These are phyloP conservation scores for Metschnikowia vanudenii DNA, from an alignment of 805 yeast species.

Conservation along the genomic window DNA sequence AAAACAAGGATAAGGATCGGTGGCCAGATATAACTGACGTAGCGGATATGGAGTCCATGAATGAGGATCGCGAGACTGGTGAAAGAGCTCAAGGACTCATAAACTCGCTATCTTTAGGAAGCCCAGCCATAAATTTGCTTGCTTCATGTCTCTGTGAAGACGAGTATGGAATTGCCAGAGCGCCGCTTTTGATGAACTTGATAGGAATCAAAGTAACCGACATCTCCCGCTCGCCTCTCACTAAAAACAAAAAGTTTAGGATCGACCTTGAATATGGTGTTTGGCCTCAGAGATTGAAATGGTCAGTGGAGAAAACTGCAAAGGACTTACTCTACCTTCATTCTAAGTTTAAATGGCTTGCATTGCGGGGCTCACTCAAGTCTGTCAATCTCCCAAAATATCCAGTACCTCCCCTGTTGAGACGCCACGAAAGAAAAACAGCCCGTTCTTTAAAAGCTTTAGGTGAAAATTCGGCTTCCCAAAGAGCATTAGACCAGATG, in stretches of 20 bases:
- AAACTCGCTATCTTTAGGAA: conserved; percentile 55
- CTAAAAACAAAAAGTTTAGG: conserved; percentile 49
- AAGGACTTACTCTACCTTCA: conserved; percentile 74
- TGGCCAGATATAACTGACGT: conserved; percentile 17
- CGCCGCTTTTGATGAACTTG: conserved; percentile 77
- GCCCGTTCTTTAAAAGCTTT: conserved; percentile 1
- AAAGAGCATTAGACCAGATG: neutral
- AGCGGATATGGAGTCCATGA: conserved; percentile 19
- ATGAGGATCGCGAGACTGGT: conserved; percentile 30
- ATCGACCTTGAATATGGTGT: conserved; percentile 90
- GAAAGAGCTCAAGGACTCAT: conserved; percentile 37
- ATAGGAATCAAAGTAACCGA: conserved; percentile 64
- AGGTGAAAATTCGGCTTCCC: neutral
- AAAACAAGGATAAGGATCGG: conserved; percentile 25
- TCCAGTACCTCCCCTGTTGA: conserved; percentile 40
- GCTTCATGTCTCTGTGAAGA: conserved; percentile 76
- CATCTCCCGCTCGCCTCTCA: conserved; percentile 37
- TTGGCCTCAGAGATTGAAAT: conserved; percentile 70
- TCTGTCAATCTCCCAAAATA: conserved; percentile 45
- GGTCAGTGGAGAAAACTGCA: conserved; percentile 74
- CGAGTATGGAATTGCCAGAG: conserved; percentile 72
- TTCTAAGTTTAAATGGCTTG: conserved; percentile 54
- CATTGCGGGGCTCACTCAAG: conserved; percentile 22
- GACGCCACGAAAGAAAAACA: conserved; percentile 11
- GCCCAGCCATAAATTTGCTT: conserved; percentile 71